phyloP scores from a whole-genome alignment of 768 basidiomycete species.

The Asterophora parasitica region DNA sequence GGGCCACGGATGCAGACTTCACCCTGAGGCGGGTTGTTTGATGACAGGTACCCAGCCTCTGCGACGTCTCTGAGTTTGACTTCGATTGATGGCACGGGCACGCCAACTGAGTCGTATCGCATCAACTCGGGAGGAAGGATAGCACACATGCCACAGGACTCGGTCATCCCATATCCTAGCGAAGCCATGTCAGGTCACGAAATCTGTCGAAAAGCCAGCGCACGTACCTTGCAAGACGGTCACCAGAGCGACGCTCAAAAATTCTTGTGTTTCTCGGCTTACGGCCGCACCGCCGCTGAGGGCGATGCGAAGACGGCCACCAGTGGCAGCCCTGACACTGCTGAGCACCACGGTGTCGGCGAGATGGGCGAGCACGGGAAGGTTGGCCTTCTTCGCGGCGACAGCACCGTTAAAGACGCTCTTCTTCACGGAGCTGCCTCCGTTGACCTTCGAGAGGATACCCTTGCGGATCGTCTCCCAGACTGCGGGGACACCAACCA shows the following conservation, averaged over 20 bases:
- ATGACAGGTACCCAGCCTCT: constrained; percentile 81
- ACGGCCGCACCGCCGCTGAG: constrained; percentile 86
- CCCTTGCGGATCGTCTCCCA: constrained; percentile 98
- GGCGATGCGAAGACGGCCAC: constrained; percentile 78
- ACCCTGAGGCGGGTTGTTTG: constrained; percentile 70
- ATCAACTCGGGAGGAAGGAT: constrained; percentile 82
- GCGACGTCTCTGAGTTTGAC: constrained; percentile 80
- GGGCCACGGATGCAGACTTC: constrained; percentile 89
- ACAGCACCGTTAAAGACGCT: constrained; percentile 77
- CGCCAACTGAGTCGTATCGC: constrained; percentile 72
- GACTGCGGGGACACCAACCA: constrained; percentile 93
- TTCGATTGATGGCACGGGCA: constrained; percentile 86
- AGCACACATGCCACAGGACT: constrained; percentile 86
- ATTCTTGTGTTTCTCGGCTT: constrained; percentile 85
- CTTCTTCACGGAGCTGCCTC: constrained; percentile 63
- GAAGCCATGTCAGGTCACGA: not conserved
- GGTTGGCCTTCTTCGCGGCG: constrained; percentile 62
- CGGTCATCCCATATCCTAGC: constrained; percentile 94
- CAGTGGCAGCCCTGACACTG: constrained; percentile 76
- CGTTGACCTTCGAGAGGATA: constrained; percentile 76
- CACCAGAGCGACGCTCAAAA: constrained; percentile 76
- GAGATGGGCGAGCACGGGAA: constrained; percentile 61
- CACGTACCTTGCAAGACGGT: constrained; percentile 77
- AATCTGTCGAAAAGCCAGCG: not conserved
- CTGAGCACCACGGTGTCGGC: constrained; percentile 77